Evolutionary conservation across 2,329 filamentous ascomycete species (phyloP).

Genomic region (Microcyclospora pomicola): DNA sequence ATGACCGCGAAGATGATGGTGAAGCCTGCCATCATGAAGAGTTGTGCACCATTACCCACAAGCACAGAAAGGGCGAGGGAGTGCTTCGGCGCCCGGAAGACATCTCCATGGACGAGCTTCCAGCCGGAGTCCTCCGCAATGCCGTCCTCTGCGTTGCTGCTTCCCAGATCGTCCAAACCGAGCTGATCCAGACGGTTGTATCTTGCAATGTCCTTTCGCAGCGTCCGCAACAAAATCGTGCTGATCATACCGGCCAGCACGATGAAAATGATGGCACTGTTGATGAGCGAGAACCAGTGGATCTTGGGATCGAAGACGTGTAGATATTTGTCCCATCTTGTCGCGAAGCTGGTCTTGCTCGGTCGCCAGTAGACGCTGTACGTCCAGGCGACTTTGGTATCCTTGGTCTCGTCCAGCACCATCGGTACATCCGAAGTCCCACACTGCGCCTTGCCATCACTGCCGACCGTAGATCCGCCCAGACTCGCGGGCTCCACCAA

Average conservation of each 20-base stretch:
- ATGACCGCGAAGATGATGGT: conserved; percentile 89
- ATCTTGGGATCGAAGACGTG: conserved; percentile 97
- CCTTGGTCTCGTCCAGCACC: conserved; percentile 48
- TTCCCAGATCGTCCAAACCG: conserved; percentile 77
- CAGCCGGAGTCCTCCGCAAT: conserved; percentile 96
- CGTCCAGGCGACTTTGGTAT: conserved; percentile 63
- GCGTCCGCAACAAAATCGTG: conserved; percentile 75
- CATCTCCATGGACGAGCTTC: conserved; percentile 96
- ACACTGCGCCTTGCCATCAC: conserved; percentile 44
- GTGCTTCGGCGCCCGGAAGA: conserved; percentile 76
- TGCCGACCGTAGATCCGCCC: conserved; percentile 40
- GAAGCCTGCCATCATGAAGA: conserved; percentile 94
- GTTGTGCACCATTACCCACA: conserved; percentile 83
- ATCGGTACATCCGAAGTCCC: conserved; percentile 43
- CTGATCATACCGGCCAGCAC: conserved; percentile 83
- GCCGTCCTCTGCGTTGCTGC: conserved; percentile 66
- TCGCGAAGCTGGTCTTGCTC: conserved; percentile 82
- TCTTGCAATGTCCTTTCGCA: conserved; percentile 88
- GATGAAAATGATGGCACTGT: conserved; percentile 86
- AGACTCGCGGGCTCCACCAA: conserved; percentile 70
- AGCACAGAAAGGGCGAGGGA: conserved; percentile 76
- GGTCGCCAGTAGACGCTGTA: conserved; percentile 85
- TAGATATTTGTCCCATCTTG: conserved; percentile 96
- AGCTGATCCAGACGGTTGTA: conserved; percentile 93
- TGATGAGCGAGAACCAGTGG: conserved; percentile 97